Conservation (phyloP, 371 early-diverging fungal genomes). For the Smittium mucronatum region DNA sequence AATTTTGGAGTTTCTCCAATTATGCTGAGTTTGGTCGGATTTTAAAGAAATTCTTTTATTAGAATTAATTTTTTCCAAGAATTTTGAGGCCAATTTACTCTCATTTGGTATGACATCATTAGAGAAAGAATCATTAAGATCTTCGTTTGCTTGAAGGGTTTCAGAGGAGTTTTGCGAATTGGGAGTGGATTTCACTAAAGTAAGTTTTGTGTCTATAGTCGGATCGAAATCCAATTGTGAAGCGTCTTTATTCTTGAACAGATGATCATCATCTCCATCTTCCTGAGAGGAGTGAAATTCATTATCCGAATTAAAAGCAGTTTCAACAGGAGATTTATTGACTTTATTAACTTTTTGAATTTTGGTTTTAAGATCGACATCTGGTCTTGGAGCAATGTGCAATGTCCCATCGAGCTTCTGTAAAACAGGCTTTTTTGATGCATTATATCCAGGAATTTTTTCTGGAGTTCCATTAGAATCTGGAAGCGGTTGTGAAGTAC, state of each 20-base stretch:
- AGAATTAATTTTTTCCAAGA: neutral
- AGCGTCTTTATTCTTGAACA: neutral
- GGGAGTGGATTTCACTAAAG: neutral
- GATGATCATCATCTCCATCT: neutral
- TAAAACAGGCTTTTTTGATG: too few species aligned
- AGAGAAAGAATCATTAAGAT: neutral
- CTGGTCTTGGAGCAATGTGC: neutral
- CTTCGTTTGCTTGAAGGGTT: neutral
- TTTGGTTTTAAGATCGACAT: neutral
- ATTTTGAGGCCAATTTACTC: neutral
- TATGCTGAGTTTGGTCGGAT: neutral
- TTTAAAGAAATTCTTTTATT: neutral
- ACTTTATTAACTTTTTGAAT: neutral
- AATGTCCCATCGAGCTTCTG: too few species aligned
- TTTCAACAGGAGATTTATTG: neutral
- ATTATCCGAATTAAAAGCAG: neutral
- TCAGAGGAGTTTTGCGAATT: neutral
- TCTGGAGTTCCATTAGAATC: too few species aligned
- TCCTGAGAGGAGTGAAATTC: neutral
- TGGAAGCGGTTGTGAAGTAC: too few species aligned
- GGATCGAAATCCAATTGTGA: neutral
- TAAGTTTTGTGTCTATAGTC: neutral
- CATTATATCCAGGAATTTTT: too few species aligned
- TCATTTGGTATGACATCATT: neutral
- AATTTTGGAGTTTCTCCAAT: neutral